phyloP scores from a whole-genome alignment of 1,284 basidiomycete genomes.

The Phenoliferia sp. region DNA sequence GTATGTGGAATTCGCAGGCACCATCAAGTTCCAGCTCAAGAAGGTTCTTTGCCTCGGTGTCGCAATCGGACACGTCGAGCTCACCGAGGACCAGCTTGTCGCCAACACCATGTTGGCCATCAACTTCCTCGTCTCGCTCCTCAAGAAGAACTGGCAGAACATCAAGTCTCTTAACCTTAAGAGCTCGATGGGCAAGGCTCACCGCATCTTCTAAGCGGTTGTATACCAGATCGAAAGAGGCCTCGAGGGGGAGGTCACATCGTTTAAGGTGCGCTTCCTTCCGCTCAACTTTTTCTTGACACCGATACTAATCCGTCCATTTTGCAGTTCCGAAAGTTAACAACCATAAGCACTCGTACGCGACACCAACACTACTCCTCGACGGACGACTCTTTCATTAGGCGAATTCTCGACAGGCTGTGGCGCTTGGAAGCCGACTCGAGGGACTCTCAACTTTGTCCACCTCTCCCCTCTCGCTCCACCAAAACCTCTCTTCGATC shows the following conservation, averaged over 20 bases:
- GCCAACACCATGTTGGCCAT: conserved; percentile 98
- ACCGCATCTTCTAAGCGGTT: conserved; percentile 73
- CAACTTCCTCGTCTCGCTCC: conserved; percentile 98
- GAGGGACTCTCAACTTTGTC: not conserved
- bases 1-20: not conserved
- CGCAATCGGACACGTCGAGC: conserved; percentile 94
- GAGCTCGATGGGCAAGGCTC: conserved; percentile 97
- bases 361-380: conserved; percentile 6
- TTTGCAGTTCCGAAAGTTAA: not conserved
- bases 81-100: conserved; percentile 96
- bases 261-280: not conserved
- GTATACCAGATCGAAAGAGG: not conserved
- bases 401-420: no score
- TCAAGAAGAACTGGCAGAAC: conserved; percentile 97
- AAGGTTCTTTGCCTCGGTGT: conserved; percentile 99
- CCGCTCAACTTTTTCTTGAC: not conserved
- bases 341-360: conserved; percentile 3
- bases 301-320: not conserved
- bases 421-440: conserved; percentile 6
- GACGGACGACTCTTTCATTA: not conserved
- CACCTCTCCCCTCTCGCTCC: not conserved
- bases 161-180: conserved; percentile 99
- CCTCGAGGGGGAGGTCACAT: not conserved
- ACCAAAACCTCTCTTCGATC: not conserved
- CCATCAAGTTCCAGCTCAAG: conserved; percentile 91